Conservation (phyloP, 2,329 filamentous ascomycete genomes). For the Cryphonectria parasitica region DNA sequence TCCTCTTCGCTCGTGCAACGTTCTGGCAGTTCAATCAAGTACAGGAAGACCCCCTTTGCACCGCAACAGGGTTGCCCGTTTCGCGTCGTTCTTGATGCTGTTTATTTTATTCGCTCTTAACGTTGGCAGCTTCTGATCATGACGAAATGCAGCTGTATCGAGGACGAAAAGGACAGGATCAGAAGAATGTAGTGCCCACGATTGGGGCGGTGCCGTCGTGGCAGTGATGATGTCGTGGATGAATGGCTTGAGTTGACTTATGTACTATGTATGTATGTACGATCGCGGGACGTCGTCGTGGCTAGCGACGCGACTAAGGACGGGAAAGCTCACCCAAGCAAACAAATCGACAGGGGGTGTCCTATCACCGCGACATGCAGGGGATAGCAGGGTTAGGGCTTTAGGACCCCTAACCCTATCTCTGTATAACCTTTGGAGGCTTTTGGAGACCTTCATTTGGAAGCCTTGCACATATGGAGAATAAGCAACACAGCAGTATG, state of each 20-base stretch:
- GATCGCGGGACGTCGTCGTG: slow-evolving; percentile 13
- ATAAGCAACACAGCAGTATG: too few species aligned
- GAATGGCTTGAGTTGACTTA: neutral
- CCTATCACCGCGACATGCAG: slow-evolving; percentile 12
- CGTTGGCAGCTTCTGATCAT: neutral
- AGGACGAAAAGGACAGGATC: neutral
- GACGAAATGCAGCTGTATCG: neutral
- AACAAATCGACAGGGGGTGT: slow-evolving; percentile 24
- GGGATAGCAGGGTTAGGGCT: neutral
- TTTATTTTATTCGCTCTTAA: neutral
- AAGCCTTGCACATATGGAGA: too few species aligned
- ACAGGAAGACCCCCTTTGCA: neutral
- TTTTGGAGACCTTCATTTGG: too few species aligned
- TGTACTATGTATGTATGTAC: neutral
- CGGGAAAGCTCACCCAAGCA: slow-evolving; percentile 16
- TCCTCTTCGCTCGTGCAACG: neutral
- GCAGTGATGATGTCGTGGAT: neutral
- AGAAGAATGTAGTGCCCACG: slow-evolving; percentile 17
- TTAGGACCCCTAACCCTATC: neutral
- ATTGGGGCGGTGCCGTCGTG: slow-evolving; percentile 7
- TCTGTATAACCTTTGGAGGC: too few species aligned
- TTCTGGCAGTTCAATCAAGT: neutral
- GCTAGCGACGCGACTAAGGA: slow-evolving; percentile 24
- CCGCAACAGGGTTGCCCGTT: neutral
- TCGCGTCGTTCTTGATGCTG: neutral